These are phyloP conservation scores for Limnomonas spitsbergensis DNA, from an alignment of 139 green algal species.

Conservation along the genomic window DNA sequence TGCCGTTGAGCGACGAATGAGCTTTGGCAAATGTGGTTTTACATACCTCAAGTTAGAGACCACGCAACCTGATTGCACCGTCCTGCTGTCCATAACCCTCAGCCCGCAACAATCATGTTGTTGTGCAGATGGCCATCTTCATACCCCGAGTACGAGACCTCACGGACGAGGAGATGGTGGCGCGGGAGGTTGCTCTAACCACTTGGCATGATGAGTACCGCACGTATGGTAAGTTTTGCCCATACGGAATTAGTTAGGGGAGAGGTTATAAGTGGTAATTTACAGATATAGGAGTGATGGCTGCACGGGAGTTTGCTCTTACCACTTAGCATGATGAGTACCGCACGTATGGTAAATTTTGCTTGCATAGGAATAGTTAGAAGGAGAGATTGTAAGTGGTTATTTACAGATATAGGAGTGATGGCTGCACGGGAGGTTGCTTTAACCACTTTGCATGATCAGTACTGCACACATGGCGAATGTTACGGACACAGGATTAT, in stretches of 20 bases:
- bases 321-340: not conserved
- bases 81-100: no score
- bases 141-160: constrained; percentile 4
- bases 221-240: not conserved
- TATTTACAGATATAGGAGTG: not conserved
- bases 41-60: no score
- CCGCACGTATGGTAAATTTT: not conserved
- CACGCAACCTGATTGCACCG: no score
- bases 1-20: no score
- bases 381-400: no score
- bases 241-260: not conserved
- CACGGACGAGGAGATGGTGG: not conserved
- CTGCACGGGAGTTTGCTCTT: not conserved
- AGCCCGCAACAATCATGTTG: not conserved
- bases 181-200: not conserved
- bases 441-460: not conserved
- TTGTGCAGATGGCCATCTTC: not conserved
- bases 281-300: not conserved
- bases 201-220: not conserved
- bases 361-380: not conserved
- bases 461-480: not conserved
- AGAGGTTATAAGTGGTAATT: no score
- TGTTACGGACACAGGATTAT: not conserved
- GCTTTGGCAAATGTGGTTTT: no score
- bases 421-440: not conserved